phyloP scores from a whole-genome alignment of 257 asterid genomes.

The Verbena officinalis region DNA sequence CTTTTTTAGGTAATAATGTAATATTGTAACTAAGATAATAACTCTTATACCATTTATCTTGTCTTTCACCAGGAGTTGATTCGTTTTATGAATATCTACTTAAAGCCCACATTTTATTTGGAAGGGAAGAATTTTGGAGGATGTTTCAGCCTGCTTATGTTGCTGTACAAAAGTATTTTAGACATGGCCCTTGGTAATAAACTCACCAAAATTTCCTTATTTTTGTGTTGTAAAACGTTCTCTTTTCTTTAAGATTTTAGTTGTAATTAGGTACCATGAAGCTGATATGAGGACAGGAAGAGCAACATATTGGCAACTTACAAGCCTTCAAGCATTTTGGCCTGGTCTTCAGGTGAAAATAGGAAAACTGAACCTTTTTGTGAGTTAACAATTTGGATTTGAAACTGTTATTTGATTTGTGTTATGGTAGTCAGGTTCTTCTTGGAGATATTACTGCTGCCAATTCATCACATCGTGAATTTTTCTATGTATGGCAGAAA shows the following conservation, averaged over 20 bases:
- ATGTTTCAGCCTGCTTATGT: constrained; percentile 93
- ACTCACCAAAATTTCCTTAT: background rate
- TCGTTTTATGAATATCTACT: constrained; percentile 91
- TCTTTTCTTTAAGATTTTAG: background rate
- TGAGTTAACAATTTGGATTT: constrained; percentile 1
- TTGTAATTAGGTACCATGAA: constrained; percentile 84
- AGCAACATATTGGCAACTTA: constrained; percentile 97
- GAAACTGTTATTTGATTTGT: constrained; percentile 32
- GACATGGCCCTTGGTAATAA: constrained; percentile 90
- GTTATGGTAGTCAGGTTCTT: constrained; percentile 67
- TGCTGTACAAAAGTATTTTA: constrained; percentile 86
- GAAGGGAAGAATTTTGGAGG: constrained; percentile 92
- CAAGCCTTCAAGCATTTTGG: constrained; percentile 99
- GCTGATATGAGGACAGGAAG: constrained; percentile 98
- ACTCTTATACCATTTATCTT: constrained; percentile 24
- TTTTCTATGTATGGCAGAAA: constrained; percentile 79
- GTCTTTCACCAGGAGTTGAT: constrained; percentile 77
- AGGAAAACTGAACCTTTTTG: background rate
- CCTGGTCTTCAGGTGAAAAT: constrained; percentile 86
- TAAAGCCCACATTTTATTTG: constrained; percentile 92
- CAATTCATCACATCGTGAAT: constrained; percentile 90
- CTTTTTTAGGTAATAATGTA: constrained; percentile 20
- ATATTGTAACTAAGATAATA: background rate
- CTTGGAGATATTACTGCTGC: constrained; percentile 91
- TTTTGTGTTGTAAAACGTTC: no score